A percentile compares a stretch with the other conserved stretches of the same genome.
Evolutionary conservation across 2,329 filamentous ascomycete genomes (phyloP).

Genomic region (Emmonsiellopsis sp.): DNA sequence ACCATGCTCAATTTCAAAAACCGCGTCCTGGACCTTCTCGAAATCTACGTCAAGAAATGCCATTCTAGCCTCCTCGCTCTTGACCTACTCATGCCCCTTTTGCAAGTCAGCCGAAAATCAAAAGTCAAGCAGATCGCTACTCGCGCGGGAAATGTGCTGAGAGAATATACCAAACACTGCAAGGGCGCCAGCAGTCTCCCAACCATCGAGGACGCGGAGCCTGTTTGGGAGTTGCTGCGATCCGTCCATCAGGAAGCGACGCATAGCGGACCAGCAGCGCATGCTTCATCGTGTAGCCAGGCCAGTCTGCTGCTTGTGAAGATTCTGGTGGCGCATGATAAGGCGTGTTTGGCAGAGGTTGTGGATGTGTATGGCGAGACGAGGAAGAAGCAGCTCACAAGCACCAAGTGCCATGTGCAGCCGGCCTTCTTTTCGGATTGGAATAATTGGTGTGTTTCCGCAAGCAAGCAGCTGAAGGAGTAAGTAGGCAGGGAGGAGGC

Average conservation of each 20-base stretch:
- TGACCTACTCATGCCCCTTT: constrained; percentile 62
- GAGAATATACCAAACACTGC: constrained; percentile 60
- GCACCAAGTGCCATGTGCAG: constrained; percentile 52
- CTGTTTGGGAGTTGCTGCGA: constrained; percentile 50
- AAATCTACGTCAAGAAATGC: constrained; percentile 75
- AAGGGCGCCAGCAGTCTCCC: constrained; percentile 37
- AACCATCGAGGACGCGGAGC: constrained; percentile 33
- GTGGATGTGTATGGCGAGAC: constrained; percentile 58
- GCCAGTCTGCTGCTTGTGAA: constrained; percentile 38
- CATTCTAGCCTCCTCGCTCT: constrained; percentile 59
- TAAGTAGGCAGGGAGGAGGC: constrained; percentile 15
- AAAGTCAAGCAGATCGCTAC: constrained; percentile 65
- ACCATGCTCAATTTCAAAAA: constrained; percentile 92
- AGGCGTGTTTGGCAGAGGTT: constrained; percentile 45
- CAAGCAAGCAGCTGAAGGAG: constrained; percentile 33
- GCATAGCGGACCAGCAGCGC: constrained; percentile 52
- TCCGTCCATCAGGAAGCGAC: constrained; percentile 58
- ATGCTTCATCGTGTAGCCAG: constrained; percentile 64
- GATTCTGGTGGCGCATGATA: constrained; percentile 37
- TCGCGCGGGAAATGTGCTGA: constrained; percentile 64
- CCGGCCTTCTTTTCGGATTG: constrained; percentile 61
- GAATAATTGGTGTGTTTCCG: constrained; percentile 58
- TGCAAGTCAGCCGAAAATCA: constrained; percentile 69
- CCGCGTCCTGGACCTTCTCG: constrained; percentile 77
- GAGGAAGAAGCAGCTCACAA: constrained; percentile 50